Percentiles rank a stretch among this genome's conserved stretches.
Evolutionary conservation across 2,329 filamentous ascomycete genomes (phyloP).

Genomic region (Massarina eburnea): DNA sequence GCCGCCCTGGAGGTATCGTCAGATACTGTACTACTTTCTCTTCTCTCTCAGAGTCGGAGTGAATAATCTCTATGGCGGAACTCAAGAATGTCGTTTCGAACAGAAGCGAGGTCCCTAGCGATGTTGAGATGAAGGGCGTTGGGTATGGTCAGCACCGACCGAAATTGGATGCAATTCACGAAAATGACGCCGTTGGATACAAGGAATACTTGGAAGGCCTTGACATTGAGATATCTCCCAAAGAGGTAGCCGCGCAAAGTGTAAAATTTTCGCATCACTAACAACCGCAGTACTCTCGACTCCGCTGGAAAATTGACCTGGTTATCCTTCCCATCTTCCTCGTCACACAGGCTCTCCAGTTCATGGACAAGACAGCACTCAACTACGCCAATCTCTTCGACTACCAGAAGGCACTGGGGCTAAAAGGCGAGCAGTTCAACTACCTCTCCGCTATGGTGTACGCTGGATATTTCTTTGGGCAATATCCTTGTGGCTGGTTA

Average conservation of each 20-base stretch:
- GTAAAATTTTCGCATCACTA: neutral
- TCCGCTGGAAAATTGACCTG: constrained; percentile 27
- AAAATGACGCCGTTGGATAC: constrained; percentile 19
- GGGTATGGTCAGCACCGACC: too few species aligned
- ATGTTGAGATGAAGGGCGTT: too few species aligned
- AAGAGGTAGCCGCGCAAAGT: constrained; percentile 11
- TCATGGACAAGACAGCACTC: constrained; percentile 27
- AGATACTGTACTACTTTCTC: too few species aligned
- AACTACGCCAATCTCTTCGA: constrained; percentile 38
- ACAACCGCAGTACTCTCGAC: constrained; percentile 6
- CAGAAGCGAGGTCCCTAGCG: too few species aligned
- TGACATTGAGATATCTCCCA: constrained; percentile 12
- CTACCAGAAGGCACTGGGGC: constrained; percentile 36
- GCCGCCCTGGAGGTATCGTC: too few species aligned
- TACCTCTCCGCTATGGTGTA: constrained; percentile 45
- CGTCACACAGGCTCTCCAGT: constrained; percentile 23
- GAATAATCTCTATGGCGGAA: too few species aligned
- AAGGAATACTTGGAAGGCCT: constrained; percentile 16
- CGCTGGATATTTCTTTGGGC: constrained; percentile 46
- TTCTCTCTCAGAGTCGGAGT: too few species aligned
- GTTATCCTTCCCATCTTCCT: constrained; percentile 26
- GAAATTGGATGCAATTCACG: constrained; percentile 1
- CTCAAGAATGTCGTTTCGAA: too few species aligned
- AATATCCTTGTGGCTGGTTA: constrained; percentile 46
- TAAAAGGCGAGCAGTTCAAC: constrained; percentile 40